A percentile compares a stretch with the other conserved stretches of the same genome.
These are phyloP conservation scores for Colletotrichum destructivum DNA, from an alignment of 2,329 filamentous ascomycete genomes.

Conservation along the genomic window DNA sequence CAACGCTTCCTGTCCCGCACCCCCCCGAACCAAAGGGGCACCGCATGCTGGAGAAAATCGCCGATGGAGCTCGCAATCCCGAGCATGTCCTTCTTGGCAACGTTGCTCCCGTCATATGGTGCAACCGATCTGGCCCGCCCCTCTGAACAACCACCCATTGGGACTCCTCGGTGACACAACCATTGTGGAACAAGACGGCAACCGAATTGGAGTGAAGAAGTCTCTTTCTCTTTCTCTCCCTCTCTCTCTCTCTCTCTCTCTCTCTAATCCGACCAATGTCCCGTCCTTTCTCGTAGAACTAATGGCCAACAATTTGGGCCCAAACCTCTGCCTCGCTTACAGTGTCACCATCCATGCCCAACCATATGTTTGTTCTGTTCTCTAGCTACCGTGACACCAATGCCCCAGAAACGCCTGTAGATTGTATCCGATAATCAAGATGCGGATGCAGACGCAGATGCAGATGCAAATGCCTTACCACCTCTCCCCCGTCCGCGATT, in stretches of 20 bases:
- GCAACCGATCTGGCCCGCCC: not conserved
- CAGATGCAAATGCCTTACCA: slow-evolving; percentile 30
- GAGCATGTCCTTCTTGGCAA: slow-evolving; percentile 12
- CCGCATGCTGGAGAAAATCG: slow-evolving; percentile 5
- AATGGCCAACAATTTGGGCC: not conserved
- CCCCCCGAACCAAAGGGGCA: not conserved
- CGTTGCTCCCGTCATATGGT: slow-evolving; percentile 24
- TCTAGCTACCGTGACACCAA: not conserved
- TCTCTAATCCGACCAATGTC: not conserved
- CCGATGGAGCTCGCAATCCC: slow-evolving; percentile 11
- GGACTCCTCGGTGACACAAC: not conserved
- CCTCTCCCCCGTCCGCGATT: slow-evolving; percentile 34
- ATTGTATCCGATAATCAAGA: not conserved
- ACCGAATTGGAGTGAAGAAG: not conserved
- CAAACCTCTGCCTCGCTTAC: not conserved
- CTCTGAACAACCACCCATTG: not conserved
- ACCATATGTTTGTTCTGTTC: slow-evolving; percentile 3
- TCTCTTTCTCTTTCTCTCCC: not conserved
- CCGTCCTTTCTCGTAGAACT: slow-evolving; percentile 3
- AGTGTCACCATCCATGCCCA: not conserved
- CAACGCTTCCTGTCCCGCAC: not conserved
- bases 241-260: not conserved
- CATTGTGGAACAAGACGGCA: not conserved
- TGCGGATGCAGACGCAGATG: slow-evolving; percentile 15
- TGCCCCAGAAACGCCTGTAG: slow-evolving; percentile 2